Evolutionary conservation across 2,329 filamentous ascomycete genomes (phyloP), one percentile per base, ranked within the genome.

Genomic region (Fusarium camptoceras): DNA sequence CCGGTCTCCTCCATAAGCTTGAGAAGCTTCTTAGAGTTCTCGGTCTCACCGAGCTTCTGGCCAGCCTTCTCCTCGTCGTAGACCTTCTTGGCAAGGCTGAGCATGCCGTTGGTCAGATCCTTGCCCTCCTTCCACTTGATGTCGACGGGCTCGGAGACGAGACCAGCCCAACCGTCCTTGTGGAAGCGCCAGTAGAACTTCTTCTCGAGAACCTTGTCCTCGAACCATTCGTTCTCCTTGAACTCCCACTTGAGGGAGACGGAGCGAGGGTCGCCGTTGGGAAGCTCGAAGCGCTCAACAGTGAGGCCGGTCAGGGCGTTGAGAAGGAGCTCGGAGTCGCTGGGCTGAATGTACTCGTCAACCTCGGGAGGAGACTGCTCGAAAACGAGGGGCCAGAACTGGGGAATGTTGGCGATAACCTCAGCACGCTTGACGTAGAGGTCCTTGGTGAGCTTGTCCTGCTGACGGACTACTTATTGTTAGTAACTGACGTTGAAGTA

Each of bases 331-430:
- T 87, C 86, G 16, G 91, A 89, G 83, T 98, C 95, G 50, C 88
- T 87, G 44, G 93, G 92, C 78, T 94, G 91, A 78, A 98, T 92
- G 85, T 91, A 94, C 81, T 94, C 91, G 82, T 97, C 94, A 74
- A 99, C 88, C 69, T 97, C 94, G 48, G 88, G 86, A 3, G 94
- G 94, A 5, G 92, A 90, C 82, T 94, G 91, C 84, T 97, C 93
- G 79, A 98, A 87, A 60, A 98, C 94, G 62, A 97, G 88, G n/a
- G 93, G 86, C 96, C 96, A 98, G 88, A 98, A 99, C 83, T 93
- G 89, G 74, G 89, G 88, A 77, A 98, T 94, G 77, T 90, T 85
- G 69, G 87, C 81, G 70, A 96, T 84, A 70, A 94, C 81, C 74
- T 88, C 86, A 71, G 88, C 85, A 78, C 95, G 93, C 82, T 92